A percentile compares a stretch with the other conserved stretches of the same genome.
phyloP scores from a whole-genome alignment of 2,329 filamentous ascomycete species.

The Stemphylium beticola region DNA sequence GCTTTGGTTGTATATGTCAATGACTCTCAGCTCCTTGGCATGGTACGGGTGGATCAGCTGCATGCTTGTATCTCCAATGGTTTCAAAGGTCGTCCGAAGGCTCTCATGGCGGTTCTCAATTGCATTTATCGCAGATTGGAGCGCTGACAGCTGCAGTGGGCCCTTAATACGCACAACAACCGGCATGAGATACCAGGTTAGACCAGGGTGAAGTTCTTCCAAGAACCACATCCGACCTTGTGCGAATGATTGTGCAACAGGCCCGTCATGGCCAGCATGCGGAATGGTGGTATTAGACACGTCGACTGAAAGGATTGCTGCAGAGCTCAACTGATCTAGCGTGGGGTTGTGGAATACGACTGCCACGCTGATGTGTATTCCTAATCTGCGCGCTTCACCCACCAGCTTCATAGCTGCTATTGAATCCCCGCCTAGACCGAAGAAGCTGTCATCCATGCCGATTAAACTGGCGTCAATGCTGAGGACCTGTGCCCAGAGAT shows the following conservation, averaged over 20 bases:
- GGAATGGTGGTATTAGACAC: not conserved
- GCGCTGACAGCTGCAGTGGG: not conserved
- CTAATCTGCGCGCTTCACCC: slow-evolving; percentile 1
- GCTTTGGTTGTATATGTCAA: not conserved
- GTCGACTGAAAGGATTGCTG: no score
- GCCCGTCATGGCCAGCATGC: not conserved
- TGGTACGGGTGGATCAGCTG: not conserved
- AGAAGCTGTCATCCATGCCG: slow-evolving; percentile 16
- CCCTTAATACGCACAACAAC: not conserved
- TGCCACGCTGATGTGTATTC: not conserved
- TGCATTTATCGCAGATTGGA: not conserved
- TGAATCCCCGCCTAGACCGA: slow-evolving; percentile 18
- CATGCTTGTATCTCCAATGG: not conserved
- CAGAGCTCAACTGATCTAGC: not conserved
- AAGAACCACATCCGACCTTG: slow-evolving; percentile 7
- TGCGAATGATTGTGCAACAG: not conserved
- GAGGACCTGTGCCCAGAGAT: slow-evolving; percentile 9
- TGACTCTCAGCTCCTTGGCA: not conserved
- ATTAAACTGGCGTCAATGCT: slow-evolving; percentile 7
- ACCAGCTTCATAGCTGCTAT: slow-evolving; percentile 18
- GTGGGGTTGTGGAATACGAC: not conserved
- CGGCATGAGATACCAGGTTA: slow-evolving; percentile 3
- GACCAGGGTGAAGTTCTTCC: slow-evolving; percentile 1
- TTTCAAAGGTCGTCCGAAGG: not conserved
- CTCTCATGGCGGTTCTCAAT: slow-evolving; percentile 2